Conservation (phyloP, 257 asterid genomes). For the Knoxia roxburghii region DNA sequence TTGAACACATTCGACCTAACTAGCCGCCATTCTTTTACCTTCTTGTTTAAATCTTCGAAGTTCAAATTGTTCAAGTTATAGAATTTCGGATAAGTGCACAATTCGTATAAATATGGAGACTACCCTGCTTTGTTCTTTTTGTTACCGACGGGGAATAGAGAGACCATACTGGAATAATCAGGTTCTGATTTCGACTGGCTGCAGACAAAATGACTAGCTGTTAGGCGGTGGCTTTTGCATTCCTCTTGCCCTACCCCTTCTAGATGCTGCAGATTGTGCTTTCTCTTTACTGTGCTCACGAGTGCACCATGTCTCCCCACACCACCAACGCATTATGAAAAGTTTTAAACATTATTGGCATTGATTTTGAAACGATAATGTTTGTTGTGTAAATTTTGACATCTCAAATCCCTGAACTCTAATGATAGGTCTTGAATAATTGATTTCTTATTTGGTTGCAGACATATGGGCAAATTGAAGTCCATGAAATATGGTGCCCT, state of each 20-base stretch:
- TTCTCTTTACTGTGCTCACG: neutral
- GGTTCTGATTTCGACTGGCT: neutral
- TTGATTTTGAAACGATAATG: neutral
- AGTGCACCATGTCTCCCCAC: neutral
- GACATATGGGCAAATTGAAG: slow-evolving; percentile 56
- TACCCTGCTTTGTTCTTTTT: too few species aligned
- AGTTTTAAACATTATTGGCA: neutral
- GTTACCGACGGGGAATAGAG: neutral
- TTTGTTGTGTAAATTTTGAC: neutral
- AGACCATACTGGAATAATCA: neutral
- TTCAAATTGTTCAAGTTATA: neutral
- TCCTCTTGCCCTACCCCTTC: neutral
- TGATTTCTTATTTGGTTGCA: slow-evolving; percentile 22
- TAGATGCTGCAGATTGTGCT: neutral
- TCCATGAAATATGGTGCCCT: slow-evolving; percentile 69
- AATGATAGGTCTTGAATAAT: neutral
- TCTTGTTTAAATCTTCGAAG: neutral
- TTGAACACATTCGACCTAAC: neutral
- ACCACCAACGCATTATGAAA: neutral
- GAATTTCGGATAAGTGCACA: neutral
- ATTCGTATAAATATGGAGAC: neutral
- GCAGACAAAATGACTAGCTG: neutral
- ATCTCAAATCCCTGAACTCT: neutral
- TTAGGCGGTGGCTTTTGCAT: neutral
- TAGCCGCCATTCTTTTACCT: slow-evolving; percentile 2